Conservation (phyloP, 257 asterid genomes). For the Capsicum chinense region DNA sequence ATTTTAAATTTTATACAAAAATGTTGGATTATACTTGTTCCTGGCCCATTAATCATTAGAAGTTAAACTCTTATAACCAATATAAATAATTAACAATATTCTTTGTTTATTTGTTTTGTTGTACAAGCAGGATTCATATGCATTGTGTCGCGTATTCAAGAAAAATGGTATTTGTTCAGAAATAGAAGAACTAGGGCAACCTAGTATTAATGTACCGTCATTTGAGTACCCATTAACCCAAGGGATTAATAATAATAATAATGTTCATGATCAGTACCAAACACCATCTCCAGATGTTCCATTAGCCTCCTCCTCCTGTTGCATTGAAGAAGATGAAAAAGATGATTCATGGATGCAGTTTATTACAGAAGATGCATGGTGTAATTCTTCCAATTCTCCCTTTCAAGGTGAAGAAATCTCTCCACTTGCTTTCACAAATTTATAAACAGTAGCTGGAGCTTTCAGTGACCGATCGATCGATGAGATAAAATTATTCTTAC, state of each 20-base stretch:
- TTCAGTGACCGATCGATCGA: neutral
- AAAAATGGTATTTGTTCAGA: conserved; percentile 85
- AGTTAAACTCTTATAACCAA: neutral
- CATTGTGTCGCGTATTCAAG: conserved; percentile 94
- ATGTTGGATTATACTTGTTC: neutral
- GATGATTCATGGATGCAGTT: conserved; percentile 99
- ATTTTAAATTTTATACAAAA: neutral
- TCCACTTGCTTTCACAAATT: conserved; percentile 62
- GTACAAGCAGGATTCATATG: conserved; percentile 77
- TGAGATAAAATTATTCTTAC: neutral
- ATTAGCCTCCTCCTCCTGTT: conserved; percentile 62
- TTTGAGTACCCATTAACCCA: conserved; percentile 58
- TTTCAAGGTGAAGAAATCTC: conserved; percentile 62
- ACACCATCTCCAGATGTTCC: conserved; percentile 78
- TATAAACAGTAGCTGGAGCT: conserved; percentile 37
- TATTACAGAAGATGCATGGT: conserved; percentile 92
- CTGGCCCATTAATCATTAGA: neutral
- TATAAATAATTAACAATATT: neutral
- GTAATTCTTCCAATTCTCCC: conserved; percentile 52
- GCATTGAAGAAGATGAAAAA: conserved; percentile 68
- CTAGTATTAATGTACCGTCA: conserved; percentile 53
- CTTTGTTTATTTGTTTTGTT: conserved; percentile 19
- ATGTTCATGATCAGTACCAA: conserved; percentile 48
- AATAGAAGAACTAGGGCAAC: conserved; percentile 78
- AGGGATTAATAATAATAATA: conserved; percentile 3